Evolutionary conservation across 768 basidiomycete genomes (phyloP).

Genomic region (Collybia mongolica): DNA sequence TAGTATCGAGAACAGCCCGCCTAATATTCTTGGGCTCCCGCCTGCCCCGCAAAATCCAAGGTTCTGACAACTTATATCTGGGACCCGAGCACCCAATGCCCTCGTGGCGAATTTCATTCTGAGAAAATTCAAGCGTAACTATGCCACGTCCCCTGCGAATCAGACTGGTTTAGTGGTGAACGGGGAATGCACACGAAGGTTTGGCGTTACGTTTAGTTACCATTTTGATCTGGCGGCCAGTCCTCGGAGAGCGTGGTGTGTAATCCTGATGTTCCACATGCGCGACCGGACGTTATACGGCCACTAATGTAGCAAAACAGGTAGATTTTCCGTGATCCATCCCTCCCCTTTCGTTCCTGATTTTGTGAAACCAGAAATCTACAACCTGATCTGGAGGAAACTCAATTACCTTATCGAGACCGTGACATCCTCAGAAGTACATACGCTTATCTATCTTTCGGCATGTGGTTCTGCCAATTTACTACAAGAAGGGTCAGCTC

Average conservation of each 20-base stretch:
- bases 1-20: too few relatives aligned
- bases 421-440: background rate
- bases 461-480: constrained; percentile 20
- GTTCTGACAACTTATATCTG: background rate
- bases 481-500: constrained; percentile 26
- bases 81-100: background rate
- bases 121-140: background rate
- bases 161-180: background rate
- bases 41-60: background rate
- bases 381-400: constrained; percentile 8
- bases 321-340: background rate
- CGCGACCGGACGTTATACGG: background rate
- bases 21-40: background rate
- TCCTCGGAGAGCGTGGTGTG: too few relatives aligned
- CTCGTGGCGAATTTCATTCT: constrained; percentile 1
- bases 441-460: constrained; percentile 9
- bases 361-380: background rate
- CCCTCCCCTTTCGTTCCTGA: background rate
- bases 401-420: constrained; percentile 3
- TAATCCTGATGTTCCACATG: too few relatives aligned
- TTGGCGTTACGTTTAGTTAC: background rate
- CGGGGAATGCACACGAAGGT: background rate
- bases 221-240: background rate
- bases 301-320: background rate
- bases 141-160: too few relatives aligned